phyloP scores from a whole-genome alignment of 2,329 filamentous ascomycete genomes.

The Macrophomina phaseolina region DNA sequence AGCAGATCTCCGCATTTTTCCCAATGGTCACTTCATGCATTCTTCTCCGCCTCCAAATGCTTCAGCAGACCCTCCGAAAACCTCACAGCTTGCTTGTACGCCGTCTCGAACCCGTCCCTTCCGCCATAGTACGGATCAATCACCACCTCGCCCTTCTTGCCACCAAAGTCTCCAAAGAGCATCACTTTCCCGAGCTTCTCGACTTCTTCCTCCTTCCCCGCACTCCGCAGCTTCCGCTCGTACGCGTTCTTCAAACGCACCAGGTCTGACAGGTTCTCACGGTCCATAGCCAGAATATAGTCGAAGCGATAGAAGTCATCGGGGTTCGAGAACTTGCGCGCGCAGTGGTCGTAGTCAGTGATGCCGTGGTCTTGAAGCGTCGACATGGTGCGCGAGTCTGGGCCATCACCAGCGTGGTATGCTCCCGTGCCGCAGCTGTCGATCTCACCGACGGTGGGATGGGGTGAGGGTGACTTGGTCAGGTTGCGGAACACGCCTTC shows the following conservation, averaged over 20 bases:
- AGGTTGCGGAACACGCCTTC: slow-evolving; percentile 88
- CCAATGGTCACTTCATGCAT: not conserved
- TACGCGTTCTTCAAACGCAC: slow-evolving; percentile 62
- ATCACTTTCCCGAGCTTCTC: slow-evolving; percentile 63
- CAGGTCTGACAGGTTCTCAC: slow-evolving; percentile 76
- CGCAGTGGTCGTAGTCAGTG: slow-evolving; percentile 75
- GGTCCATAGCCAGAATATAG: slow-evolving; percentile 95
- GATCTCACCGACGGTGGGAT: slow-evolving; percentile 66
- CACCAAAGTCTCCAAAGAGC: slow-evolving; percentile 85
- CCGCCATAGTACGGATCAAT: slow-evolving; percentile 94
- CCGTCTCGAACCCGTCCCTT: slow-evolving; percentile 76
- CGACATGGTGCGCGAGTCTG: slow-evolving; percentile 82
- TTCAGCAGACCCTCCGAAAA: slow-evolving; percentile 80
- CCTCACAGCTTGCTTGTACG: slow-evolving; percentile 81
- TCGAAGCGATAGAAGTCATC: slow-evolving; percentile 86
- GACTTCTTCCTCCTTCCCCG: slow-evolving; percentile 42
- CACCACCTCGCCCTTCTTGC: slow-evolving; percentile 68
- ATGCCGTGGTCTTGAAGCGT: slow-evolving; percentile 79
- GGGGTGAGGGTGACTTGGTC: slow-evolving; percentile 51
- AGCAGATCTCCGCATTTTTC: not conserved
- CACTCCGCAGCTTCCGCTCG: slow-evolving; percentile 47
- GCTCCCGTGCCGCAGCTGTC: slow-evolving; percentile 91
- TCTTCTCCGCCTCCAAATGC: slow-evolving; percentile 53
- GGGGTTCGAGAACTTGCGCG: slow-evolving; percentile 70
- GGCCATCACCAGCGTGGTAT: slow-evolving; percentile 78